Evolutionary conservation across 164 flowering plant species (phyloP), one percentile per base, ranked within the genome.

Genomic region (Nymphaea thermarum): DNA sequence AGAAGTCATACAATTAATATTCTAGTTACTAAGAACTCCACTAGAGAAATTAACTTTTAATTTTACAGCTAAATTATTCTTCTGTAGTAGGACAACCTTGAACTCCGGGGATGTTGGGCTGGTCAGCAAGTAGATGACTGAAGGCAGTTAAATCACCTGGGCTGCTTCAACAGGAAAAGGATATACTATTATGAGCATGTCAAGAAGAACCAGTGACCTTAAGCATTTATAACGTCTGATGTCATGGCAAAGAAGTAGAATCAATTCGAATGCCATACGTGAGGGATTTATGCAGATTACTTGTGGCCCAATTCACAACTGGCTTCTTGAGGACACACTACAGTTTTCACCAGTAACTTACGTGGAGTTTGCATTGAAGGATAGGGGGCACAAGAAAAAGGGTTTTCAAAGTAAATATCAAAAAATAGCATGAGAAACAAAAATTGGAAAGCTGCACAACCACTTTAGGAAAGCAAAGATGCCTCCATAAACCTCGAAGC

Each of bases 81-180:
- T 25, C 36, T 25, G 36, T 25, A 25, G 55, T 47, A 2, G 2
- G 12, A 2, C 7, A 78, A 88, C 98, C 96, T 85, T 91, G 88
- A 42, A 84, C 87, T 71, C 74, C 82, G 12, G 83, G 85, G 53
- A 93, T 88, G 74, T 93, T 90, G 66, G 98, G 96, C 79, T 93
- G 98, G 81, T 93, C 96, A 74, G 83, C 82, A 73, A 90, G 74
- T 42, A 90, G 82, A 66, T 84, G 89, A 68, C 82, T 81, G 65
- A 93, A 80, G 14, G 89, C 86, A 18, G 72, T 72, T 55, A 89
- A 67, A 80, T 90, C 96, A 70, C 73, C 66, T 5, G 82, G 73
- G 68, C 98, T 88, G 79, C 71, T 65, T 66, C 6, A n/a, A 61
- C 15, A 61, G 4, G 42, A 36, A 61, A 36, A 17, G 36, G 16